Base-by-base conservation (phyloP, 2,329 filamentous ascomycete species). In the Lasiodiplodia sp. region DNA sequence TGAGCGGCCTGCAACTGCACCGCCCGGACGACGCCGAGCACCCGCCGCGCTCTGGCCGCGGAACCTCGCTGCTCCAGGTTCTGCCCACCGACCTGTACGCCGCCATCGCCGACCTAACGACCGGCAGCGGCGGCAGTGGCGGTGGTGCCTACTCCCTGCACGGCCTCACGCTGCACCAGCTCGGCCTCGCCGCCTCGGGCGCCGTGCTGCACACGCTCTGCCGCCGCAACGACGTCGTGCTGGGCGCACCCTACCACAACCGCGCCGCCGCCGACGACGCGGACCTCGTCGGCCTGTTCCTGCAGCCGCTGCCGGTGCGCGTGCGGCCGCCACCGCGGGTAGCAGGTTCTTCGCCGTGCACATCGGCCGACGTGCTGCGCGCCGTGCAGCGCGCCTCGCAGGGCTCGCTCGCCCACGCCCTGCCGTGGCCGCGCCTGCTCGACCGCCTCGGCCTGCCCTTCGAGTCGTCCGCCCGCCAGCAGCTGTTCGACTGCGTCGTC, bases 361-460 rank as follows among this genome's bases (percentile, higher is more conserved):
- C 60, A n/a, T 51, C 34, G 51, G 65, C 25, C 21, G 53, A 14
- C 67, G 7, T 70, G 25, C 34, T 71, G 57, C 40, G 66, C 38
- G 25, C 49, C 0, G 75, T 78, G 0, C 73, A 73, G 53, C 6
- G 23, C 7, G 72, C 72, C 2, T 72, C 71, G 16, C 72, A 73
- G 62, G 62, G 69, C 10, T 75, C 78, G 2, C 69, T 79, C 2
- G 70, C 75, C 3, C 73, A 77, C 44, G 75, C 72, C 2, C 55
- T 79, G 1, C 75, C 76, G 1, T 79, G 76, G 76, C 12, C 75
- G 34, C 70, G 74, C 37, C 74, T 79, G 34, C 69, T 77, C 12
- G n/a, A 71, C 7, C 71, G 72, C 44, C 55, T 77, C 12, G 67
- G 63, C 40, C 28, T 66, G 10, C 28, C 25, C 21, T 25, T 57